Conservation (phyloP, 306 rosid species). For the Malus asiatica region DNA sequence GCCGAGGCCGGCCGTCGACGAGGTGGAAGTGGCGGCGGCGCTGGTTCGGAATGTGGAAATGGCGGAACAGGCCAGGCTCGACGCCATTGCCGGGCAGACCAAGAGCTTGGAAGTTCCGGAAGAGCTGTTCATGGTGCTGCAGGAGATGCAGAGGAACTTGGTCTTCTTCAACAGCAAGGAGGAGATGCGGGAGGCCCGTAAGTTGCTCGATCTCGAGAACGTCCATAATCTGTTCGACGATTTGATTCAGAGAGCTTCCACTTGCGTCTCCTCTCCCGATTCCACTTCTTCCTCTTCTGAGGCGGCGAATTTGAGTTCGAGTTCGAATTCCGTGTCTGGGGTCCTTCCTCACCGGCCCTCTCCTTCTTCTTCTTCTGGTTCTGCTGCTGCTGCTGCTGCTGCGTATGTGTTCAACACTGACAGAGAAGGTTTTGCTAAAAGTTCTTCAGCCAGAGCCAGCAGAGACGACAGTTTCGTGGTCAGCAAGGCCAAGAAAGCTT, state of each 20-base stretch:
- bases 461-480: conserved; percentile 65
- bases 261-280: conserved; percentile 41
- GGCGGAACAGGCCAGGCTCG: conserved; percentile 58
- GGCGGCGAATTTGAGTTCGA: background rate
- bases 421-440: conserved; percentile 26
- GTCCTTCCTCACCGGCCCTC: background rate
- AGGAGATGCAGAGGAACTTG: conserved; percentile 62
- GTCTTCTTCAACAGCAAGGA: conserved; percentile 48
- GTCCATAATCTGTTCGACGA: conserved; percentile 60
- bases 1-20: conserved; percentile 54
- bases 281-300: conserved; percentile 20
- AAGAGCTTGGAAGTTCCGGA: conserved; percentile 51
- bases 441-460: conserved; percentile 29
- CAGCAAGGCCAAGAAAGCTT: conserved; percentile 38
- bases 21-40: conserved; percentile 64
- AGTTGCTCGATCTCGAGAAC: conserved; percentile 66
- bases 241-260: conserved; percentile 72
- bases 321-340: conserved; percentile 28
- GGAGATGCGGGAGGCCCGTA: conserved; percentile 60
- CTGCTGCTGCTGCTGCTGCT: conserved; percentile 7
- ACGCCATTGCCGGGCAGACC: conserved; percentile 41
- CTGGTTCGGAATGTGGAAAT: conserved; percentile 52
- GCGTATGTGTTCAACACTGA: conserved; percentile 24
- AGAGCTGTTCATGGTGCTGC: conserved; percentile 62
- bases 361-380: background rate